phyloP scores from a whole-genome alignment of 768 basidiomycete genomes.

The Termitomyces sp. region DNA sequence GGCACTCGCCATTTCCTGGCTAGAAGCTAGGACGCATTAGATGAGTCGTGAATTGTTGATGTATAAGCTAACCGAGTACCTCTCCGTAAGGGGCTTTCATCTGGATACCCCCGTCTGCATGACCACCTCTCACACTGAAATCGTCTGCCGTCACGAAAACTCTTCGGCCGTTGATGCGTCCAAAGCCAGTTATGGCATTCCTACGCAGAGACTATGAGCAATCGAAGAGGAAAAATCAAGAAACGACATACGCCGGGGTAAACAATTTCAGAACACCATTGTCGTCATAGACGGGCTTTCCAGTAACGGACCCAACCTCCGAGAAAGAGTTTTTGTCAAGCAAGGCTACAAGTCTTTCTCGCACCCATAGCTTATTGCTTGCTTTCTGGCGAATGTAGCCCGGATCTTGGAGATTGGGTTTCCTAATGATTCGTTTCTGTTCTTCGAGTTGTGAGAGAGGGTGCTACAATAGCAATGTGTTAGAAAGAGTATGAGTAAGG shows the following conservation, averaged over 20 bases:
- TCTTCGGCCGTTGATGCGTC: slow-evolving; percentile 26
- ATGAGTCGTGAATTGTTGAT: too few species aligned
- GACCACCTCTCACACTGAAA: slow-evolving; percentile 39
- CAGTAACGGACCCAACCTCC: slow-evolving; percentile 35
- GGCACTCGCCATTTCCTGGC: slow-evolving; percentile 32
- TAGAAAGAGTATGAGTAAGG: too few species aligned
- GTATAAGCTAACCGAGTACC: slow-evolving; percentile 16
- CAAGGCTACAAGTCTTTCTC: slow-evolving; percentile 30
- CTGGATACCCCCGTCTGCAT: slow-evolving; percentile 38
- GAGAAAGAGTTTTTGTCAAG: slow-evolving; percentile 29
- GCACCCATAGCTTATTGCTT: slow-evolving; percentile 37
- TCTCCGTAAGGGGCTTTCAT: slow-evolving; percentile 37
- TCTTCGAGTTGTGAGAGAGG: slow-evolving; percentile 26
- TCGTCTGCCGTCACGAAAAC: slow-evolving; percentile 38
- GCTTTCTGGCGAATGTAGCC: slow-evolving; percentile 36
- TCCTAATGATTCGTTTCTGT: slow-evolving; percentile 27
- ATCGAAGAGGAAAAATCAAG: not conserved
- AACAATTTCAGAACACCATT: slow-evolving; percentile 26
- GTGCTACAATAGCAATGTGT: slow-evolving; percentile 16
- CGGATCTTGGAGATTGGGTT: slow-evolving; percentile 30
- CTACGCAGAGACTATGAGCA: slow-evolving; percentile 12
- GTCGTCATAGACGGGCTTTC: slow-evolving; percentile 27
- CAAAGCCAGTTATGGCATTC: slow-evolving; percentile 36
- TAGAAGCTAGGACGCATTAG: slow-evolving; percentile 19
- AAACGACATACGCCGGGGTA: slow-evolving; percentile 28